A percentile compares a stretch with the other conserved stretches of the same genome.
These are phyloP conservation scores for Entomortierella chlamydospora DNA, from an alignment of 192 early-diverging fungal genomes.

Conservation along the genomic window DNA sequence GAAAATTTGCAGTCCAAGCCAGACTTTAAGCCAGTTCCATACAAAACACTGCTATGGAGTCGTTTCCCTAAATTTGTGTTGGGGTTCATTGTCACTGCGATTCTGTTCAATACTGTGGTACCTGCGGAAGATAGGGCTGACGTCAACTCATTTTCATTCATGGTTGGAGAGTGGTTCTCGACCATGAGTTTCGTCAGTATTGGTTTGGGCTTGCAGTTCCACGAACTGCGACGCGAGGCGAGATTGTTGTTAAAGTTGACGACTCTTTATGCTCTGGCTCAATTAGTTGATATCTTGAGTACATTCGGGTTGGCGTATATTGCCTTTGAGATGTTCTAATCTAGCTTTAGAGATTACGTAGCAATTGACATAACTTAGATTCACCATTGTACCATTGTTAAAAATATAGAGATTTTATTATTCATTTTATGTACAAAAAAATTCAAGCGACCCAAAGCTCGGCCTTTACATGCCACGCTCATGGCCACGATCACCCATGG, in stretches of 20 bases:
- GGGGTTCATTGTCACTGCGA: conserved; percentile 63
- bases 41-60: conserved; percentile 55
- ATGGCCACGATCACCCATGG: not conserved
- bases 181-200: conserved; percentile 67
- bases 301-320: conserved; percentile 60
- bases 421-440: too few species aligned
- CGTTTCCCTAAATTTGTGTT: conserved; percentile 68
- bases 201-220: conserved; percentile 62
- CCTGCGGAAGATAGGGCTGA: conserved; percentile 24
- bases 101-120: conserved; percentile 64
- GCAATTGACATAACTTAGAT: too few species aligned
- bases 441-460: too few species aligned
- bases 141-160: conserved; percentile 63
- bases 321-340: conserved; percentile 59
- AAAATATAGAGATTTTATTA: too few species aligned
- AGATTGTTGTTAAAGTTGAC: conserved; percentile 57
- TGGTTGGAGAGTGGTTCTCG: conserved; percentile 65
- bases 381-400: too few species aligned
- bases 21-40: conserved; percentile 44
- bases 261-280: conserved; percentile 59
- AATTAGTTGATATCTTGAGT: conserved; percentile 61
- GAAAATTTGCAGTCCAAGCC: conserved; percentile 24
- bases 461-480: conserved; percentile 45
- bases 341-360: too few species aligned
- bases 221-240: conserved; percentile 57